These are phyloP conservation scores for Pichia occidentalis DNA, from an alignment of 805 yeast species.

Conservation along the genomic window DNA sequence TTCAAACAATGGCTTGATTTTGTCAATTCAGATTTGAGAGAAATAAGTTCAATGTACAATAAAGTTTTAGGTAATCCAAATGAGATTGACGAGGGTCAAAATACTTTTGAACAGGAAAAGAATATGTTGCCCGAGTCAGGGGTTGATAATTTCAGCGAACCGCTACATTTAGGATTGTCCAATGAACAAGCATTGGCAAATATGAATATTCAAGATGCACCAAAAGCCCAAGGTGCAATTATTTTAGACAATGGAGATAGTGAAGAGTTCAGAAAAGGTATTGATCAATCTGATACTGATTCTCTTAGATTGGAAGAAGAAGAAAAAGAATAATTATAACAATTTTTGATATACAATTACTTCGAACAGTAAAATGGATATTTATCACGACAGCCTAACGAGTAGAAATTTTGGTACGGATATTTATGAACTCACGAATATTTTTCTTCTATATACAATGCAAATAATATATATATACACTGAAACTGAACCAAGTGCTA, in stretches of 20 bases:
- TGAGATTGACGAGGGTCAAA: constrained; percentile 18
- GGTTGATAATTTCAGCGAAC: constrained; percentile 4
- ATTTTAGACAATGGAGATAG: constrained; percentile 35
- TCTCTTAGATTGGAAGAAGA: constrained; percentile 7
- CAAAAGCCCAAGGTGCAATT: constrained; percentile 26
- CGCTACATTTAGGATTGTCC: constrained; percentile 12
- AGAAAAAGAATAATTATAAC: too few species aligned
- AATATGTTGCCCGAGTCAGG: too few species aligned
- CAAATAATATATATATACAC: too few species aligned
- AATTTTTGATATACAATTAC: too few species aligned
- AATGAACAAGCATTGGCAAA: constrained; percentile 13
- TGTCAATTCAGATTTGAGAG: constrained; percentile 41
- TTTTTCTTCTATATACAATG: too few species aligned
- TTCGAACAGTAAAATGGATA: too few species aligned
- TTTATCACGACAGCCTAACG: too few species aligned
- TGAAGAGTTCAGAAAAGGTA: constrained; percentile 33
- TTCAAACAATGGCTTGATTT: constrained; percentile 42
- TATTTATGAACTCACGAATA: too few species aligned
- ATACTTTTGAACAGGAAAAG: constrained; percentile 6
- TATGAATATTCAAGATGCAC: constrained; percentile 16
- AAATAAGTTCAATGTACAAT: constrained; percentile 50
- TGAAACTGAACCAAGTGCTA: too few species aligned
- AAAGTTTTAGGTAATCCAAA: constrained; percentile 48
- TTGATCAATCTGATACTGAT: constrained; percentile 16
- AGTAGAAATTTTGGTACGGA: too few species aligned